Evolutionary conservation across 179 eudicot genomes (phyloP), one percentile per base, ranked within the genome.

Genomic region (Nepenthes alata): DNA sequence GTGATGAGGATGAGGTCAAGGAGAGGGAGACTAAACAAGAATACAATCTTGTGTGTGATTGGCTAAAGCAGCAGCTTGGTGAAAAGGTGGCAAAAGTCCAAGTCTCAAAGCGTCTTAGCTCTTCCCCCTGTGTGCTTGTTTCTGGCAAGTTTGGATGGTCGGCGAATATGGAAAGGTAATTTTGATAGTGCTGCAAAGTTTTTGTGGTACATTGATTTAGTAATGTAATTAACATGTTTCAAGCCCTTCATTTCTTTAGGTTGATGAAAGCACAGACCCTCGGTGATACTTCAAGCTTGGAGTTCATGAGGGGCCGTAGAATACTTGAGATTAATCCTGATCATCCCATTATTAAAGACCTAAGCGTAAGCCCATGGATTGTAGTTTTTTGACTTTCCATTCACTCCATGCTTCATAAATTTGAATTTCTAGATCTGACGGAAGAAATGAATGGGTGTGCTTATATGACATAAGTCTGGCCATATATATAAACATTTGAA

Each of bases 121-220:
- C 95, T 3, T 89, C 98, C 44, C 98, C 95, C 1, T 89, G 96
- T 75, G 98, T 93, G 51, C 95, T 93, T 58, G 98, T 89, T 61
- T 93, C 96, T 41, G 98, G 98, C 57, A 93, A 93, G 80, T 93
- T 93, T 68, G 98, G 98, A 2, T 89, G 98, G 98, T 91, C 98
- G 41, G 98, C 98, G 34, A 91, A 91, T 73, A 91, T 91, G 98
- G 98, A 93, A 69, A 89, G 90, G 98, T 93, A 48, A 11, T 5
- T 25, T 3, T 3, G 45, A 11, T 13, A 0, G 9, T 59, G 50
- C 11, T 35, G 5, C 6, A 3, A 35, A 2, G 56, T 41, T 36
- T 57, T 47, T 41, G 45, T 41, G 45, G 0, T 41, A 4, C 45
- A 41, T 41, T 7, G 8, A 25, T 25, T 25, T 25, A 25, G 25